These are phyloP conservation scores for Penicillium sp. DNA, from an alignment of 2,329 filamentous ascomycete genomes.

Conservation along the genomic window DNA sequence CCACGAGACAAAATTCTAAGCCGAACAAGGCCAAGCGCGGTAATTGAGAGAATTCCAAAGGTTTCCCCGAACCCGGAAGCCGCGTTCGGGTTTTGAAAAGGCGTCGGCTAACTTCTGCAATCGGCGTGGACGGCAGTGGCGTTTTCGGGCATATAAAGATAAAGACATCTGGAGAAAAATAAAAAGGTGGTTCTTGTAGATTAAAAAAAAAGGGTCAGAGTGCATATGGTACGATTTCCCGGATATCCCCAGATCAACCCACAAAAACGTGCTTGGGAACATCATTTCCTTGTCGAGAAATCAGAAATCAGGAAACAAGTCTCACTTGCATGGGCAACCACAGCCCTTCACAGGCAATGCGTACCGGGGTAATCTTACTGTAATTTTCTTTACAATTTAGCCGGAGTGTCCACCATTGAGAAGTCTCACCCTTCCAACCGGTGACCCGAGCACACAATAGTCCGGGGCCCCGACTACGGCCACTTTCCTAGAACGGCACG, in stretches of 20 bases:
- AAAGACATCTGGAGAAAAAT: background rate
- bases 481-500: conserved; percentile 18
- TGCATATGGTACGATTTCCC: background rate
- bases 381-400: conserved; percentile 7
- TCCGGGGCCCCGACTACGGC: conserved; percentile 20
- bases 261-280: background rate
- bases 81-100: conserved; percentile 11
- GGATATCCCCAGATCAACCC: conserved; percentile 5
- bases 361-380: conserved; percentile 1
- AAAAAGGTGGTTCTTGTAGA: background rate
- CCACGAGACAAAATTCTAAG: conserved; percentile 1
- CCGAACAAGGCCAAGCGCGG: conserved; percentile 7
- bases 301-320: background rate
- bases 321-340: background rate
- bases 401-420: conserved; percentile 8
- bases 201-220: background rate
- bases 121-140: conserved; percentile 2
- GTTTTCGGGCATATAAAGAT: background rate
- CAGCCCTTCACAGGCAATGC: background rate
- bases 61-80: conserved; percentile 1
- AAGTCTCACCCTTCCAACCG: background rate
- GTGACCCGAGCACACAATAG: conserved; percentile 6
- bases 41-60: background rate
- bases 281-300: background rate
- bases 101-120: conserved; percentile 1